Evolutionary conservation across 176 grass and related monocot species (phyloP).

Genomic region (Carex cristatella): DNA sequence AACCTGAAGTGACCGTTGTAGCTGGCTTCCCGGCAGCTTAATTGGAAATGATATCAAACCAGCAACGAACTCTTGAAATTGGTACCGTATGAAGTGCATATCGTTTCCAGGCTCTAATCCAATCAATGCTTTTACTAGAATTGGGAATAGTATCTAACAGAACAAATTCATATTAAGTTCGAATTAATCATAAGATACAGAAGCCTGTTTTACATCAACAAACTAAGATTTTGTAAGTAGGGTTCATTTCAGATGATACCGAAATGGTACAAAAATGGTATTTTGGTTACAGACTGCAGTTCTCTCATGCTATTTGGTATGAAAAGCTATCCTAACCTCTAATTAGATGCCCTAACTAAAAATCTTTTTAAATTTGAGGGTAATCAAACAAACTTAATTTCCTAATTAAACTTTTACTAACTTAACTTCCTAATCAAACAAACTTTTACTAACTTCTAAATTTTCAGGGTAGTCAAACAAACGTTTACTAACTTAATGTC

Average conservation of each 20-base stretch:
- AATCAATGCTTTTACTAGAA: conserved; percentile 78
- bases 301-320: background rate
- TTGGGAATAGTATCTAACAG: conserved; percentile 75
- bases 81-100: conserved; percentile 71
- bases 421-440: too few species aligned
- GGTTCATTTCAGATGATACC: background rate
- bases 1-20: conserved; percentile 83
- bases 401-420: too few species aligned
- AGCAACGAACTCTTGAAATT: conserved; percentile 95
- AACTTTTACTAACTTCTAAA: too few species aligned
- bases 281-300: background rate
- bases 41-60: conserved; percentile 97
- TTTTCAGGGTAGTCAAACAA: background rate
- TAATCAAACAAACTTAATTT: too few species aligned
- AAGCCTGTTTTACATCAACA: background rate
- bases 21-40: conserved; percentile 84
- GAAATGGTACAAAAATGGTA: background rate
- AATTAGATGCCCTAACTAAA: background rate
- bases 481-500: background rate
- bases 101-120: conserved; percentile 73
- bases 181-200: background rate
- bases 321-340: background rate
- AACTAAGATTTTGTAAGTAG: background rate
- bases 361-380: too few species aligned
- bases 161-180: background rate